Conservation (phyloP, 1,284 basidiomycete species). For the Moesziomyces aphidis region DNA sequence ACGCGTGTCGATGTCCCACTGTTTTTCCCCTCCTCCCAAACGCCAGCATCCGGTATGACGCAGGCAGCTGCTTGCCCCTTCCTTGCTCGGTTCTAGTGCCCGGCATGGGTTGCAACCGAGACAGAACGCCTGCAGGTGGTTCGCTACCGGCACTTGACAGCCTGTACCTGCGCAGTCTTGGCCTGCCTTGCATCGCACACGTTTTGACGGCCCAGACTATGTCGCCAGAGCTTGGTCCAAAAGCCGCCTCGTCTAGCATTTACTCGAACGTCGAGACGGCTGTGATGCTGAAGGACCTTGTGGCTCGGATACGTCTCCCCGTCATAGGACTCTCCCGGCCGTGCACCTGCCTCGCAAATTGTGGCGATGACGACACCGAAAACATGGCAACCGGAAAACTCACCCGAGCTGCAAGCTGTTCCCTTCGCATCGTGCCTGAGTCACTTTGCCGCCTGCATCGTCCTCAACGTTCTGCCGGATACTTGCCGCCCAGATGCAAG, state of each 20-base stretch:
- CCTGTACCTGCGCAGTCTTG: background rate
- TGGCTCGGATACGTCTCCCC: background rate
- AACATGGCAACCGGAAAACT: background rate
- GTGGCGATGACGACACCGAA: constrained; percentile 18
- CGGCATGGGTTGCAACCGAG: background rate
- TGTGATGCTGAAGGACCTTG: too few species aligned
- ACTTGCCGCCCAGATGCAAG: constrained; percentile 11
- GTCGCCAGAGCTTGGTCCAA: too few species aligned
- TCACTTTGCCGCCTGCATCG: background rate
- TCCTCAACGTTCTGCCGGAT: background rate
- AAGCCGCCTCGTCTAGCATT: too few species aligned
- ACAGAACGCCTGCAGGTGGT: background rate
- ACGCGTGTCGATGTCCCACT: background rate
- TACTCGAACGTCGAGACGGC: too few species aligned
- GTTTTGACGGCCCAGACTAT: too few species aligned
- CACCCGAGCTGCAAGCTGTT: background rate
- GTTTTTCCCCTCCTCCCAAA: background rate
- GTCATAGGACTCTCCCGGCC: background rate
- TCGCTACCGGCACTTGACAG: background rate
- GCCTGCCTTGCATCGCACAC: background rate
- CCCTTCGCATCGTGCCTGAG: background rate
- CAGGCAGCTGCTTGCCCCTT: too few species aligned
- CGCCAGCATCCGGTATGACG: background rate
- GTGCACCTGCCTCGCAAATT: constrained; percentile 1
- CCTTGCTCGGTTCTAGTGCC: too few species aligned